Evolutionary conservation across 1,284 basidiomycete genomes (phyloP), one percentile per base, ranked within the genome.

Genomic region (Sanguinoderma infundibulare): DNA sequence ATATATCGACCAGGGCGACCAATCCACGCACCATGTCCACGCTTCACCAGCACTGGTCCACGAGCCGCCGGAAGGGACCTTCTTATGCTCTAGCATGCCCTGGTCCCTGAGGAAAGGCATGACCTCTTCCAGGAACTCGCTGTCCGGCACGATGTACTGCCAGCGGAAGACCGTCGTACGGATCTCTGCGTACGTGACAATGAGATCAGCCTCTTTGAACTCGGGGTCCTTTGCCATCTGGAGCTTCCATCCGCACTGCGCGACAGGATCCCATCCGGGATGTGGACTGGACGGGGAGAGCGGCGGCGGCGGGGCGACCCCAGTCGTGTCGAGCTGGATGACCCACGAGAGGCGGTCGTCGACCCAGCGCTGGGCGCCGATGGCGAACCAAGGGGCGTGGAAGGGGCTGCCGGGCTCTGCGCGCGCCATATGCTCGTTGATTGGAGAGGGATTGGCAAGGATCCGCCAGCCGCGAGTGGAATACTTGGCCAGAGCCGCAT

Each of bases 261-360:
- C 59, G 15, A 69, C 65, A 0, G 70, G 74, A 32, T 76, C 73
- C 34, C 67, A 67, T 1, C 34, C 44, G 20, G 75, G 61, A 0
- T 63, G 62, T 1, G 39, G 53, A 0, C 70, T 74, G 0, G 62
- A 38, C 0, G 10, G 26, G 28, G 68, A 70, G 42, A 64, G 24
- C 0, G 66, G 63, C 0, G 65, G 64, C 3, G 71, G 74, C 3
- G 20, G 52, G 32, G 53, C 28, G 32, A 76, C 57, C 7, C 70
- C 70, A 0, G 65, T 57, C 22, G 62, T 69, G 24, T 73, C 62
- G 17, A 78, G 62, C 0, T 65, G 70, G 2, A 78, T 12, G 1
- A 55, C 53, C 76, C 77, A 78, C 22, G 65, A 70, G 20, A 60
- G 30, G 2, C 17, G 12, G 42, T 78, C 76, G n/a, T 56, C 55